Evolutionary conservation across 768 basidiomycete genomes (phyloP).

Genomic region (Lactarius trivialis): DNA sequence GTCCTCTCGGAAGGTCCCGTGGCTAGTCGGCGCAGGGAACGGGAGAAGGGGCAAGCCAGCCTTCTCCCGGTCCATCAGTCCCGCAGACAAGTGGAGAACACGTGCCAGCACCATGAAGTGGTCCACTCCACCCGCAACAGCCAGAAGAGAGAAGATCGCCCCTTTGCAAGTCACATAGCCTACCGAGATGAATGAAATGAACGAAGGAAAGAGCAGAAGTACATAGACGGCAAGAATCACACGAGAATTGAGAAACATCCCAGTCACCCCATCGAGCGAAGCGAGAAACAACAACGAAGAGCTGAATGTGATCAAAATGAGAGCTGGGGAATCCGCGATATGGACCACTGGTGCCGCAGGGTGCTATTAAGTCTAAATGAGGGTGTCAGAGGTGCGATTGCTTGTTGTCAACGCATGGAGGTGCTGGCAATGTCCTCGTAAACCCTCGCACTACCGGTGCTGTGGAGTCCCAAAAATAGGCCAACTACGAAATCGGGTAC

Average conservation of each 20-base stretch:
- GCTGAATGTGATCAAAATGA: slow-evolving; percentile 51
- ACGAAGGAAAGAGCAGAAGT: slow-evolving; percentile 59
- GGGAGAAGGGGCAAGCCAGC: background rate
- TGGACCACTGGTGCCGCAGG: too few species aligned
- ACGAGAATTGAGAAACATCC: slow-evolving; percentile 58
- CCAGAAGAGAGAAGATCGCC: slow-evolving; percentile 48
- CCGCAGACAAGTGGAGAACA: slow-evolving; percentile 43
- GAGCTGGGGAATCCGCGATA: slow-evolving; percentile 51
- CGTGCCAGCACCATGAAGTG: slow-evolving; percentile 50
- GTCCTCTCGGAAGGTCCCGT: slow-evolving; percentile 15
- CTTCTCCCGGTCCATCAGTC: background rate
- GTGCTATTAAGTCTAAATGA: too few species aligned
- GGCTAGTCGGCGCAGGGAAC: background rate
- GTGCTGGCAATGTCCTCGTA: background rate
- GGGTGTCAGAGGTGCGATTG: too few species aligned
- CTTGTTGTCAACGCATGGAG: too few species aligned
- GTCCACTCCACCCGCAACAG: slow-evolving; percentile 62
- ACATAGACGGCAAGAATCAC: slow-evolving; percentile 62
- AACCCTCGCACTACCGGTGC: background rate
- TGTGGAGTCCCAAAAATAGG: background rate
- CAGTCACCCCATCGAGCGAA: slow-evolving; percentile 54
- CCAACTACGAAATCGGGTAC: background rate
- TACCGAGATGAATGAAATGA: slow-evolving; percentile 50
- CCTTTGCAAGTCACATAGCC: slow-evolving; percentile 64
- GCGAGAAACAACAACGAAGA: slow-evolving; percentile 52